A percentile compares a stretch with the other conserved stretches of the same genome.
Evolutionary conservation across 2,329 filamentous ascomycete genomes (phyloP).

Genomic region (Thermoascus crustaceus): DNA sequence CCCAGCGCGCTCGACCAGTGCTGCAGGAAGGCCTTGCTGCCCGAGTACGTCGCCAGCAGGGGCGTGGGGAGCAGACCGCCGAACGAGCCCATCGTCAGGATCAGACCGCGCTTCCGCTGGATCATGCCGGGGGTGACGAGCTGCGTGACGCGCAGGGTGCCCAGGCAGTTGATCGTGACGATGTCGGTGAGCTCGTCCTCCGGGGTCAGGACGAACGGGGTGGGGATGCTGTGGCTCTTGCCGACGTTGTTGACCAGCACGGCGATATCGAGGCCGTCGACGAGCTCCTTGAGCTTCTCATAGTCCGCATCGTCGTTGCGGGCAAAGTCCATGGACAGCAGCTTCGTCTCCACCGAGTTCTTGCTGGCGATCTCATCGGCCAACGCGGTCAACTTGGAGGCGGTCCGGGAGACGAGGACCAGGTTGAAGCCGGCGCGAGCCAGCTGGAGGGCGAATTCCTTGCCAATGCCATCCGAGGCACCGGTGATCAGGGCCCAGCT

Average conservation of each 20-base stretch:
- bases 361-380: slow-evolving; percentile 64
- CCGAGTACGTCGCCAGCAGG: slow-evolving; percentile 89
- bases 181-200: slow-evolving; percentile 78
- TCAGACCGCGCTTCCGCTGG: slow-evolving; percentile 73
- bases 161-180: slow-evolving; percentile 89
- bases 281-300: slow-evolving; percentile 57
- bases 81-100: slow-evolving; percentile 96
- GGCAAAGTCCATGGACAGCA: slow-evolving; percentile 85
- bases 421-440: slow-evolving; percentile 90
- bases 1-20: slow-evolving; percentile 87
- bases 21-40: slow-evolving; percentile 96
- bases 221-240: slow-evolving; percentile 85
- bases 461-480: slow-evolving; percentile 91
- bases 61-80: slow-evolving; percentile 88
- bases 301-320: slow-evolving; percentile 74
- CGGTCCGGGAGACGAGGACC: slow-evolving; percentile 89
- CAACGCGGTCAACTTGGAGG: slow-evolving; percentile 75
- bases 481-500: slow-evolving; percentile 93
- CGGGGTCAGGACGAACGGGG: slow-evolving; percentile 73
- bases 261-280: slow-evolving; percentile 68
- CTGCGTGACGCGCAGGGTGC: slow-evolving; percentile 80
- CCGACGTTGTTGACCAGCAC: slow-evolving; percentile 97
- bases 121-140: slow-evolving; percentile 78
- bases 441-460: slow-evolving; percentile 88
- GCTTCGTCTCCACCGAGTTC: slow-evolving; percentile 65